These are phyloP conservation scores for Penicillium bialowiezense DNA, from an alignment of 495 filamentous ascomycete genomes.

Conservation along the genomic window DNA sequence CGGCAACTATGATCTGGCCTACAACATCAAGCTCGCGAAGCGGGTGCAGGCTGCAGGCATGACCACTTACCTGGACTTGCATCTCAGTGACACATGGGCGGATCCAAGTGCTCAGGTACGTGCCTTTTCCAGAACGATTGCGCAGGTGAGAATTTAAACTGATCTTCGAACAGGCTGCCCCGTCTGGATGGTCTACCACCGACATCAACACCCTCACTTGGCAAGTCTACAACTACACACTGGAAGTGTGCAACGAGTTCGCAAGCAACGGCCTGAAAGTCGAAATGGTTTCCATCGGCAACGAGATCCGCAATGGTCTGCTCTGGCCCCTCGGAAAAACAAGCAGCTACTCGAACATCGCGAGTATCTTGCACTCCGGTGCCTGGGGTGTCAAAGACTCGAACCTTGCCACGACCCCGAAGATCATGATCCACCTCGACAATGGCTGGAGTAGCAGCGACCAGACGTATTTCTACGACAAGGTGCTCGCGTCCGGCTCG, in stretches of 20 bases:
- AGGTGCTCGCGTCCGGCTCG: constrained; percentile 49
- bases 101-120: constrained; percentile 44
- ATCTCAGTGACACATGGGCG: constrained; percentile 67
- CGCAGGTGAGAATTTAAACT: too few species aligned
- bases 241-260: constrained; percentile 59
- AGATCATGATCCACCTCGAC: constrained; percentile 68
- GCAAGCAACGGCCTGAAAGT: constrained; percentile 51
- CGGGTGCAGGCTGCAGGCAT: constrained; percentile 63
- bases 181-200: constrained; percentile 57
- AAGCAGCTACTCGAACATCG: constrained; percentile 55
- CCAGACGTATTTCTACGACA: constrained; percentile 63
- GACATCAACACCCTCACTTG: constrained; percentile 55
- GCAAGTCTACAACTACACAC: constrained; percentile 65
- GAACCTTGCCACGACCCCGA: constrained; percentile 49
- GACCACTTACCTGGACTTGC: constrained; percentile 65
- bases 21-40: constrained; percentile 64
- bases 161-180: constrained; percentile 37
- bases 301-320: constrained; percentile 63
- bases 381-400: constrained; percentile 62
- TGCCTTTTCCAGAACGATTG: too few species aligned
- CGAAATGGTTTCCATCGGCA: constrained; percentile 64
- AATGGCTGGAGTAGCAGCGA: constrained; percentile 66
- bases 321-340: constrained; percentile 61
- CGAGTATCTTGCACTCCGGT: constrained; percentile 58
- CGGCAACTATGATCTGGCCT: constrained; percentile 64